A percentile compares a stretch with the other conserved stretches of the same genome.
Conservation (phyloP, 257 asterid genomes). For the Apocynum venetum region DNA sequence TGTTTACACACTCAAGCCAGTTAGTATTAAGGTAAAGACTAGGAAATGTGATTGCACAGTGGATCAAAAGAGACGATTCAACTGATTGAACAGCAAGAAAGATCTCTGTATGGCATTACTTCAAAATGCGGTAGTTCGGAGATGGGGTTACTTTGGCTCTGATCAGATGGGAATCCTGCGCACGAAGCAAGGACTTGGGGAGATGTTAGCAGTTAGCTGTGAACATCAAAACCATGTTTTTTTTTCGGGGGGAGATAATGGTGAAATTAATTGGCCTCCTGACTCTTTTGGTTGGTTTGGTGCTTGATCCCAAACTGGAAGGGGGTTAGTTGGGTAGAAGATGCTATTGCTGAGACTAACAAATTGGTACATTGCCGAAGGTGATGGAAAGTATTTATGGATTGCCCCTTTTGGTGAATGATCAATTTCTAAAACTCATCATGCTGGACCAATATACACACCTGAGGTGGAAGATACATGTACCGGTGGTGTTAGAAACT, state of each 20-base stretch:
- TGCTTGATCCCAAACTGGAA: not conserved
- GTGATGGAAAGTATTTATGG: not conserved
- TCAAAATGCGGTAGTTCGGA: not conserved
- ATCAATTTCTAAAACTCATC: not conserved
- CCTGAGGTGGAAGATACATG: no score
- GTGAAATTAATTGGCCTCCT: not conserved
- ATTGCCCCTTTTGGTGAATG: not conserved
- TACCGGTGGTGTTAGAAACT: not conserved
- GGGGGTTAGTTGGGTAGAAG: not conserved
- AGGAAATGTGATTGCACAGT: no score
- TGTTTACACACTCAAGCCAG: no score
- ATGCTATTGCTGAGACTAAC: not conserved
- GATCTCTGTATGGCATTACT: not conserved
- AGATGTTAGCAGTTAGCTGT: not conserved
- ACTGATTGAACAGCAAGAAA: no score
- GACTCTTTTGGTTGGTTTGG: not conserved
- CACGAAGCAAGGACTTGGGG: not conserved
- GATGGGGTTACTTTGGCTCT: not conserved
- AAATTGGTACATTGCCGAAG: not conserved
- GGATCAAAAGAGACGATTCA: no score
- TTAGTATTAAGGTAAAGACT: no score
- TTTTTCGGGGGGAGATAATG: not conserved
- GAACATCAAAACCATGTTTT: not conserved
- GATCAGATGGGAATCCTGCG: no score
- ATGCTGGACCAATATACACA: no score